phyloP scores from a whole-genome alignment of 2,329 filamentous ascomycete genomes.

The Trichoderma lentiforme region DNA sequence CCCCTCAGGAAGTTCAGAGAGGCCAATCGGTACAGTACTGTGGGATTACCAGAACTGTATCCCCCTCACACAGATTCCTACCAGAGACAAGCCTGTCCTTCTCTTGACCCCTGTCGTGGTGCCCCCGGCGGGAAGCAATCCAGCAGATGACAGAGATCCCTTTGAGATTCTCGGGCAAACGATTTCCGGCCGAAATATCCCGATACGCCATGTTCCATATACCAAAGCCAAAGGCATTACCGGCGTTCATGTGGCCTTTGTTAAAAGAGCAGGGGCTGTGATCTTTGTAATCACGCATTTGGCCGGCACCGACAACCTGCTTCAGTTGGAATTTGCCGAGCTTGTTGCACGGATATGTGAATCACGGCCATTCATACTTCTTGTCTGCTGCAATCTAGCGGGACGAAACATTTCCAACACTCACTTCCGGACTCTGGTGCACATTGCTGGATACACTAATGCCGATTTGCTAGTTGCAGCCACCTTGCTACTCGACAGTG shows the following conservation, averaged over 20 bases:
- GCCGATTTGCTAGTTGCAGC: constrained; percentile 49
- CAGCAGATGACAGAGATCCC: constrained; percentile 55
- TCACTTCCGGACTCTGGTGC: constrained; percentile 51
- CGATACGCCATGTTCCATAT: constrained; percentile 70
- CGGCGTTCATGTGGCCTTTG: constrained; percentile 59
- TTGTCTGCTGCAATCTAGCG: constrained; percentile 48
- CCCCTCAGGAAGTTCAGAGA: not conserved
- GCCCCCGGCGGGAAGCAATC: constrained; percentile 39
- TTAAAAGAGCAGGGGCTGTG: constrained; percentile 56
- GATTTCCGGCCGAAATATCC: constrained; percentile 56
- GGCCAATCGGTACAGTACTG: constrained; percentile 29
- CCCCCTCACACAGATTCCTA: constrained; percentile 45
- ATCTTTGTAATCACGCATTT: constrained; percentile 58
- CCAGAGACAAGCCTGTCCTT: constrained; percentile 54
- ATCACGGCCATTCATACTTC: constrained; percentile 48
- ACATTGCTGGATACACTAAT: constrained; percentile 47
- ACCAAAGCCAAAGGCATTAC: constrained; percentile 62
- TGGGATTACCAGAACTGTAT: constrained; percentile 46
- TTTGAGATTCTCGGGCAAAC: constrained; percentile 69
- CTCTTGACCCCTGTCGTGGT: constrained; percentile 57
- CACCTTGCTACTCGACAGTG: constrained; percentile 48
- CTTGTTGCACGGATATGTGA: constrained; percentile 43
- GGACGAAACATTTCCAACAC: constrained; percentile 38
- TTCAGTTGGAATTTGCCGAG: constrained; percentile 52
- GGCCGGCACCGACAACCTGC: constrained; percentile 44